A percentile compares a stretch with the other conserved stretches of the same genome.
Evolutionary conservation across 2,329 filamentous ascomycete genomes (phyloP).

Genomic region (Biscogniauxia sp.): DNA sequence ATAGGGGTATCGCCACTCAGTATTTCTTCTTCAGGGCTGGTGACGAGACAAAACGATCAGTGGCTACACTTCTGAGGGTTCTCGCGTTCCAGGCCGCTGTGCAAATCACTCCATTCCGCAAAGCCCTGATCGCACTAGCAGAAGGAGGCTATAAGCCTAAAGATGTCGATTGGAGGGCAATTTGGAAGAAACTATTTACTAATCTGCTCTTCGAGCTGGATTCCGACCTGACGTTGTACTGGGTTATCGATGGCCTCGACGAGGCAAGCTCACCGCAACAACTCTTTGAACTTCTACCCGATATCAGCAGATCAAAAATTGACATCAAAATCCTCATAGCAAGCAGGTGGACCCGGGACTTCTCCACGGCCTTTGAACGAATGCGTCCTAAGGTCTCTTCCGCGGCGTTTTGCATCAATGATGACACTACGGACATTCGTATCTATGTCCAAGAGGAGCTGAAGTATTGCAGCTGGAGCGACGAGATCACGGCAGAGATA

Average conservation of each 20-base stretch:
- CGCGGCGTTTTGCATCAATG: neutral
- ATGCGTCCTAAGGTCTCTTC: constrained; percentile 1
- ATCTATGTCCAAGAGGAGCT: constrained; percentile 10
- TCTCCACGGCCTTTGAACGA: constrained; percentile 1
- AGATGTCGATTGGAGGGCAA: constrained; percentile 9
- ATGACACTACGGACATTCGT: constrained; percentile 11
- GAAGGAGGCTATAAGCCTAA: neutral
- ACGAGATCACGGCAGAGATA: constrained; percentile 6
- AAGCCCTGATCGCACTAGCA: neutral
- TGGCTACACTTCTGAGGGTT: neutral
- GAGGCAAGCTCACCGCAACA: constrained; percentile 4
- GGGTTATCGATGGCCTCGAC: constrained; percentile 17
- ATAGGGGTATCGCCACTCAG: constrained; percentile 3
- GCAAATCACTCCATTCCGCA: constrained; percentile 4
- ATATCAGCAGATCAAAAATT: neutral
- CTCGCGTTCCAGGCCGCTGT: constrained; percentile 5
- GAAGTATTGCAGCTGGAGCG: constrained; percentile 7
- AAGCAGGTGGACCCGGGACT: constrained; percentile 1
- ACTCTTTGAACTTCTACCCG: constrained; percentile 9
- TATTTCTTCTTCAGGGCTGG: constrained; percentile 12
- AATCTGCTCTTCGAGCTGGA: constrained; percentile 5
- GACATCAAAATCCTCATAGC: constrained; percentile 2
- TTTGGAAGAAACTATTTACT: constrained; percentile 10
- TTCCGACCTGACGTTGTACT: constrained; percentile 5
- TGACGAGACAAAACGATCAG: constrained; percentile 9